phyloP scores from a whole-genome alignment of 1,139 yeast species.

The Sugiyamaella grinbergsii region DNA sequence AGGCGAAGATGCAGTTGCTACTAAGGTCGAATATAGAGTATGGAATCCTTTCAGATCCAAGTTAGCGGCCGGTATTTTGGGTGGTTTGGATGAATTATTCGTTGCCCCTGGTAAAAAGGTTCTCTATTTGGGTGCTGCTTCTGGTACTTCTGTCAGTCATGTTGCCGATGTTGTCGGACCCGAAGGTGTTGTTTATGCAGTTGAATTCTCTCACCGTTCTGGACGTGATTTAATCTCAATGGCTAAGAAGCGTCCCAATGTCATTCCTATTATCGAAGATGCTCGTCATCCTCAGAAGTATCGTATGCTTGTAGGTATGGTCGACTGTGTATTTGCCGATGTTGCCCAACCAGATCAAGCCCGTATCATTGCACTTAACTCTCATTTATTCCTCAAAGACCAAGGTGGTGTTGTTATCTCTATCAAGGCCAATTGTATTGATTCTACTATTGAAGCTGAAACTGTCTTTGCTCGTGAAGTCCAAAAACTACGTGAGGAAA shows the following conservation, averaged over 20 bases:
- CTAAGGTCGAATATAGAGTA: conserved; percentile 97
- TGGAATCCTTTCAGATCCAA: conserved; percentile 99
- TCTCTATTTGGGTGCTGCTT: conserved; percentile 97
- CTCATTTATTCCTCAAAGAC: conserved; percentile 96
- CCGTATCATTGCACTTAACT: conserved; percentile 97
- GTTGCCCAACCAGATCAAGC: conserved; percentile 99
- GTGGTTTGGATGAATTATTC: conserved; percentile 97
- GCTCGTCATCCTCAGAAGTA: conserved; percentile 99
- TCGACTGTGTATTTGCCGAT: conserved; percentile 97
- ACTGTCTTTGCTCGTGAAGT: conserved; percentile 99
- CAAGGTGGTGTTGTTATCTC: conserved; percentile 98
- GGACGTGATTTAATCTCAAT: conserved; percentile 98
- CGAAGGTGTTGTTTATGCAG: conserved; percentile 98
- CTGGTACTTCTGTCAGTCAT: conserved; percentile 98
- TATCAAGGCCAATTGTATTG: conserved; percentile 99
- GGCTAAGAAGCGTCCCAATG: conserved; percentile 99
- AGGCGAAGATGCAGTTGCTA: conserved; percentile 76
- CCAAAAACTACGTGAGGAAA: conserved; percentile 97
- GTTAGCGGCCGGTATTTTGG: conserved; percentile 99
- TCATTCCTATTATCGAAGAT: conserved; percentile 97
- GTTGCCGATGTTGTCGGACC: conserved; percentile 99
- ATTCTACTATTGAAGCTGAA: conserved; percentile 98
- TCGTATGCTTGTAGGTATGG: conserved; percentile 99
- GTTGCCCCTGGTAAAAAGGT: conserved; percentile 98
- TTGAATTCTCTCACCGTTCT: conserved; percentile 98